Conservation (phyloP, 2,329 filamentous ascomycete genomes). For the Xylariaceae sp. region DNA sequence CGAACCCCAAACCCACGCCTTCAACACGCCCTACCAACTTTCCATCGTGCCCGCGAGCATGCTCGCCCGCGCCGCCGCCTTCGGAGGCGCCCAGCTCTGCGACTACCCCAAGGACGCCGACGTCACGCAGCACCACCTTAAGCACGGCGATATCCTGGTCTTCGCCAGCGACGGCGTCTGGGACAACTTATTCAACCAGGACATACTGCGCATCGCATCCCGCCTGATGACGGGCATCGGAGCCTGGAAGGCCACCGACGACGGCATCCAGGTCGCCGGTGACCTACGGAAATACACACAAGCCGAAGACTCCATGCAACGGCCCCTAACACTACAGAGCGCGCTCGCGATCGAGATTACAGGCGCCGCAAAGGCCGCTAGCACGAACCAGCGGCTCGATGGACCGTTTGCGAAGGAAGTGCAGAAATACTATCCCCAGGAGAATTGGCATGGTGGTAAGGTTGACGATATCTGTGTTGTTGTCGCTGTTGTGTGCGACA, state of each 20-base stretch:
- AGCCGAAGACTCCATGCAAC: constrained; percentile 20
- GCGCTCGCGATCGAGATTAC: constrained; percentile 76
- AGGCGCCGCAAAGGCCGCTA: constrained; percentile 77
- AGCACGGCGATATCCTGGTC: constrained; percentile 89
- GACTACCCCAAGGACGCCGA: constrained; percentile 83
- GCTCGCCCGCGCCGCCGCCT: constrained; percentile 73
- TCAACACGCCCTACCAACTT: constrained; percentile 96
- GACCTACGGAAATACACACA: constrained; percentile 52
- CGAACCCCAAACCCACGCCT: constrained; percentile 86
- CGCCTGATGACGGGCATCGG: constrained; percentile 68
- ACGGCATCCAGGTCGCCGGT: constrained; percentile 61
- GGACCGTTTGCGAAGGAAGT: constrained; percentile 95
- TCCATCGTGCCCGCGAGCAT: constrained; percentile 80
- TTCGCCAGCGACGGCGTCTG: constrained; percentile 94
- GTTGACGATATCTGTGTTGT: constrained; percentile 93
- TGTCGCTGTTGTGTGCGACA: constrained; percentile 71
- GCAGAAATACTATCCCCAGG: constrained; percentile 78
- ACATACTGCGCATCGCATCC: constrained; percentile 77
- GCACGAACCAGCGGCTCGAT: constrained; percentile 74
- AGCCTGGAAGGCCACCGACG: constrained; percentile 66
- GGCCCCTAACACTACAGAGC: constrained; percentile 62
- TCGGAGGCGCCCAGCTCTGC: constrained; percentile 75
- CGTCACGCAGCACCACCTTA: constrained; percentile 69
- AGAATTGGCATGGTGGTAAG: constrained; percentile 88
- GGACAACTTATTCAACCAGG: constrained; percentile 91